These are phyloP conservation scores for Ceratorhiza oryzae-sativae DNA, from an alignment of 1,284 basidiomycete genomes.

Conservation along the genomic window DNA sequence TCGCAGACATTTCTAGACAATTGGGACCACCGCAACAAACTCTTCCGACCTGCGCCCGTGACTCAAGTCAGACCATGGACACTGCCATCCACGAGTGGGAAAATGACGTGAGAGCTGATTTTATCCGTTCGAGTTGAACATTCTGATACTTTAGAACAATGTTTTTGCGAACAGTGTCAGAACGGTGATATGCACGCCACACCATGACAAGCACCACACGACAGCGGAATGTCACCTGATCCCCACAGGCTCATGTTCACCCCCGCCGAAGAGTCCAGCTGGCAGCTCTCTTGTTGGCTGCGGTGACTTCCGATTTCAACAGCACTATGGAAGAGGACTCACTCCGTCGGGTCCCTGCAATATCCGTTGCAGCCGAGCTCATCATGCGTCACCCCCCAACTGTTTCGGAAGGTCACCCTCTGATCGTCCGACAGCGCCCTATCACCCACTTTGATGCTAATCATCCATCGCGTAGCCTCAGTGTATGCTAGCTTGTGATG, in stretches of 20 bases:
- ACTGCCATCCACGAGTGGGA: neutral
- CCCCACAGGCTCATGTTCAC: too few relatives aligned
- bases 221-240: neutral
- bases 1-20: neutral
- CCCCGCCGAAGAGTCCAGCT: conserved; percentile 1
- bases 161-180: neutral
- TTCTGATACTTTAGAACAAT: neutral
- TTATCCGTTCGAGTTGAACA: neutral
- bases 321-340: neutral
- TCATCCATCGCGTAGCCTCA: neutral
- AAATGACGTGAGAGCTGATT: neutral
- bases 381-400: neutral
- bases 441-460: neutral
- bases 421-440: neutral
- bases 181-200: neutral
- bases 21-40: neutral
- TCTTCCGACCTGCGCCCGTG: neutral
- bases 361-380: neutral
- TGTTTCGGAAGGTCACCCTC: neutral
- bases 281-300: conserved; percentile 2
- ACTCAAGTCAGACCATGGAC: conserved; percentile 9
- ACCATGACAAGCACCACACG: neutral
- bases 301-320: neutral
- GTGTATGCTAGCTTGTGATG: neutral
- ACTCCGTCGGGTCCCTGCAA: too few relatives aligned